Percentiles rank a stretch among this genome's conserved stretches.
phyloP scores from a whole-genome alignment of 2,329 filamentous ascomycete genomes.

The Trichoderma sp. region DNA sequence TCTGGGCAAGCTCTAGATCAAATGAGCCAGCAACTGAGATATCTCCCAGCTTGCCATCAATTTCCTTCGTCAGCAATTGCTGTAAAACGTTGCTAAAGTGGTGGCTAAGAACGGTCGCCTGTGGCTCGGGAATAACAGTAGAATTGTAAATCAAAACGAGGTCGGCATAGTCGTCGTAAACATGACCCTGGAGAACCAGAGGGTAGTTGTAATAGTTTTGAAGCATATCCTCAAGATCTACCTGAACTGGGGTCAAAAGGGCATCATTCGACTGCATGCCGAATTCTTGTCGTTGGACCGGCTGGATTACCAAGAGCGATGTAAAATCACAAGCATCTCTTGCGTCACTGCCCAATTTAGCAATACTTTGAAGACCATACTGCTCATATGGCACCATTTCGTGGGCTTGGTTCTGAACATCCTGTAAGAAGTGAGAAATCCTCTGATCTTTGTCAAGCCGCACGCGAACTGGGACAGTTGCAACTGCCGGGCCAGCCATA shows the following conservation, averaged over 20 bases:
- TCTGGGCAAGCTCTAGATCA: conserved; percentile 10
- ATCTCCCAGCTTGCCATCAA: background rate
- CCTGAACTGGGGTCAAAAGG: background rate
- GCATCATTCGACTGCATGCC: background rate
- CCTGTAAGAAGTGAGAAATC: conserved; percentile 23
- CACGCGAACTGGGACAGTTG: conserved; percentile 31
- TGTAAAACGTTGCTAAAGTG: conserved; percentile 7
- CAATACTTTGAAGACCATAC: conserved; percentile 25
- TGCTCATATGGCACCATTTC: conserved; percentile 24
- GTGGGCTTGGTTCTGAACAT: conserved; percentile 3
- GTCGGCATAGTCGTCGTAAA: conserved; percentile 6
- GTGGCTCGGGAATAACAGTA: background rate
- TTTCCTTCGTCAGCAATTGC: background rate
- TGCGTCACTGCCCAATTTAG: conserved; percentile 19
- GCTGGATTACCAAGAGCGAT: conserved; percentile 31
- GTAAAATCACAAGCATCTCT: conserved; percentile 28
- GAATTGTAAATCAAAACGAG: conserved; percentile 18
- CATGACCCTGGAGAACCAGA: conserved; percentile 9
- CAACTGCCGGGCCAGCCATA: conserved; percentile 32
- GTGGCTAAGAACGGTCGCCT: background rate
- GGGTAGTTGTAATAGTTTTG: conserved; percentile 18
- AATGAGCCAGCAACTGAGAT: background rate
- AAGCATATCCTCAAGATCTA: background rate
- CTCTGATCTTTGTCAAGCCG: conserved; percentile 7
- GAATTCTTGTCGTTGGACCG: background rate